phyloP scores from a whole-genome alignment of 169 alveolate genomes.

The Plasmodium chabaudi region DNA sequence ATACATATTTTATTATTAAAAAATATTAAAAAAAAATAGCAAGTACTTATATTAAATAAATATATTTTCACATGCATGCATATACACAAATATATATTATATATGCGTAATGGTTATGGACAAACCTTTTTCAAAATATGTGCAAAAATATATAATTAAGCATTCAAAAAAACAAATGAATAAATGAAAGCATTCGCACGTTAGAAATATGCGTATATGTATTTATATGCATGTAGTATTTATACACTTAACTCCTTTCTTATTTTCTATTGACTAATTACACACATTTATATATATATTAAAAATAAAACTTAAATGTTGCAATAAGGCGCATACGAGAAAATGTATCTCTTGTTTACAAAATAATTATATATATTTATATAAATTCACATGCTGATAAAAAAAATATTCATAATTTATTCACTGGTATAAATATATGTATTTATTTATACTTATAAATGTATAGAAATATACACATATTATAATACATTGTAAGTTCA shows the following conservation, averaged over 20 bases:
- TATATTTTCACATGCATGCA: slow-evolving; percentile 9
- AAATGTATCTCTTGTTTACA: slow-evolving; percentile 8
- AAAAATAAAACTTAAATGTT: slow-evolving; percentile 15
- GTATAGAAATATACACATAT: neutral
- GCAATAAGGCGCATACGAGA: slow-evolving; percentile 36
- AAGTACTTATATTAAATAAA: slow-evolving; percentile 11
- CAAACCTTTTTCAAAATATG: slow-evolving; percentile 9
- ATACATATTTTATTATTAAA: neutral
- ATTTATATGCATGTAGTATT: neutral
- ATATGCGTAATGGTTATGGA: neutral
- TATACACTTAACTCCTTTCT: neutral
- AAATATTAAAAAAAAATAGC: neutral
- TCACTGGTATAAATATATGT: neutral
- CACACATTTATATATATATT: slow-evolving; percentile 16
- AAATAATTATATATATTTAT: slow-evolving; percentile 10
- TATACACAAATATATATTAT: neutral
- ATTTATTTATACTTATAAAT: neutral
- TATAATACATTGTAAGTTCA: slow-evolving; percentile 6
- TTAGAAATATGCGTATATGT: slow-evolving; percentile 3
- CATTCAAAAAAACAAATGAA: neutral
- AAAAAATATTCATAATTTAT: slow-evolving; percentile 23
- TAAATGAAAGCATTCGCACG: neutral
- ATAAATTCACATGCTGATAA: neutral
- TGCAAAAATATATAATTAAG: slow-evolving; percentile 6
- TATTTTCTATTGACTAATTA: slow-evolving; percentile 11